Base-by-base conservation (phyloP, 192 early-diverging fungal genomes). In the Mortierella hygrophila region DNA sequence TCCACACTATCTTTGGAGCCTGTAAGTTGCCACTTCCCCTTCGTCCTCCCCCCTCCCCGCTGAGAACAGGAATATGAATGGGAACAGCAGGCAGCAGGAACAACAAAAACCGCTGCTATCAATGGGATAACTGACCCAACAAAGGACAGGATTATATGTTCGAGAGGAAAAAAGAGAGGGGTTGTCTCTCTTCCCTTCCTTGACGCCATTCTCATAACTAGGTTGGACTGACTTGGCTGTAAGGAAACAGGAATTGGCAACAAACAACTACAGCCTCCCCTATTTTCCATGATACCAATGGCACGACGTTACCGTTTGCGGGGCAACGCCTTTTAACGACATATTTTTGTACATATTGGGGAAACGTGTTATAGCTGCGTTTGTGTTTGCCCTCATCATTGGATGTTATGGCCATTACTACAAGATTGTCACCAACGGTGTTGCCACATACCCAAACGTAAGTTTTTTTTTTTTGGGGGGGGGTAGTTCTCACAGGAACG, bases 361-460 rank as follows among this genome's bases (percentile, higher is more conserved):
- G 32, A 13, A 9, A 15, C 35, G 35, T 68, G 18, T n/a, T 74
- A 40, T 82, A 91, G 92, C 88, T 23, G 93, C 95, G 38, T 95
- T 95, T 81, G 74, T 93, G 35, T 74, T 91, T 21, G 93, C 95
- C 18, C 88, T 95, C 63, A 84, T 89, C n/a, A 87, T 93, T 65
- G 93, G 90, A 6, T 95, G 93, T 79, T 91, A 92, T 76, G 93
- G 93, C 13, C 93, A 95, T 73, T 95, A 95, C 84, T 83, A 92
- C 77, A 94, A 95, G 87, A 95, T 96, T 75, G 95, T 96, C 65
- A 87, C 90, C 68, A 96, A 95, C 78, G 91, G 93, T 81, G 84
- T 92, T 82, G 94, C 88, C 78, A 94, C 94, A 9, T 96, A 95
- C 72, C 95, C 95, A 0, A 89, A 95, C 70, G 90, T 91, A 89